Evolutionary conservation across 805 yeast species (phyloP).

Genomic region (Starmerella roubikii): DNA sequence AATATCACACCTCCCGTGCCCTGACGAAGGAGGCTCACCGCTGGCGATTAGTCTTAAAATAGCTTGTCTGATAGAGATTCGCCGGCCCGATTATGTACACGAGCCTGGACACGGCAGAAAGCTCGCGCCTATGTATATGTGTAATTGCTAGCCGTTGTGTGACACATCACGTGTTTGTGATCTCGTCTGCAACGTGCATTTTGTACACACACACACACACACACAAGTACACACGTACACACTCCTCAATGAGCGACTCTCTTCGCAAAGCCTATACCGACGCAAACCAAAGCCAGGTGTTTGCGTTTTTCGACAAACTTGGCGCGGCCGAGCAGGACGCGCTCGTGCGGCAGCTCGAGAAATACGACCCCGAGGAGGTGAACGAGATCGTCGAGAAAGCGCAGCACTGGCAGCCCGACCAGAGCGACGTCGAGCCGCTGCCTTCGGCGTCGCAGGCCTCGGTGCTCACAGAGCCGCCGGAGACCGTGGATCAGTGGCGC

Average conservation of each 20-base stretch:
- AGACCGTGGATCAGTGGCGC: constrained; percentile 31
- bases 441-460: constrained; percentile 25
- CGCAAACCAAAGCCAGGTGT: constrained; percentile 32
- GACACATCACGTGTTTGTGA: too few relatives aligned
- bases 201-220: too few relatives aligned
- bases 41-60: too few relatives aligned
- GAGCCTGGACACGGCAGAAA: too few relatives aligned
- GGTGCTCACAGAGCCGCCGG: constrained; percentile 13
- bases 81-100: too few relatives aligned
- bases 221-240: too few relatives aligned
- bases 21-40: too few relatives aligned
- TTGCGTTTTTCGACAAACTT: constrained; percentile 27
- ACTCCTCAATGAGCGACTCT: not conserved
- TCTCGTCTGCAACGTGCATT: too few relatives aligned
- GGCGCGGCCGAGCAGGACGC: constrained; percentile 18
- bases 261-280: constrained; percentile 20
- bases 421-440: constrained; percentile 21
- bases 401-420: constrained; percentile 10
- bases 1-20: too few relatives aligned
- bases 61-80: too few relatives aligned
- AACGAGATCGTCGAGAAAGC: constrained; percentile 21
- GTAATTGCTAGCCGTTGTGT: too few relatives aligned
- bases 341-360: constrained; percentile 25
- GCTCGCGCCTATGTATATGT: too few relatives aligned
- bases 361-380: constrained; percentile 28